Evolutionary conservation across 257 asterid genomes (phyloP), one percentile per base, ranked within the genome.

Genomic region (Fraxinus cuspidata): DNA sequence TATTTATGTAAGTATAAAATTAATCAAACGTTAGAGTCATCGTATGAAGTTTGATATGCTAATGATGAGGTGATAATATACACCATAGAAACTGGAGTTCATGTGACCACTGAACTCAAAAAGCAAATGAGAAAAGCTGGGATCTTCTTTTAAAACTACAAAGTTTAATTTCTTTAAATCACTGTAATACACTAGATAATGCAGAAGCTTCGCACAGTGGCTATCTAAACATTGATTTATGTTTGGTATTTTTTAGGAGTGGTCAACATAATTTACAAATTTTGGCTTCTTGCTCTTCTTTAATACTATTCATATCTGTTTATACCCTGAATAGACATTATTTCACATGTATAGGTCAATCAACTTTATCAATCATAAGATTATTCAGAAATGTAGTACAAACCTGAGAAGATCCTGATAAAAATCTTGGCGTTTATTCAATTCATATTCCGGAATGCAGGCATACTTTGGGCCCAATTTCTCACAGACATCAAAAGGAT

Each of bases 321-420:
- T 15, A 12, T 3, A 49, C 58, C 58, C 21, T 49, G 21, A 49
- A 49, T 49, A 11, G 7, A 7, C 1, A 35, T 56, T n/a, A n/a
- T 56, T n/a, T 56, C 65, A 18, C 27, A 56, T 18, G 27, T 18
- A 56, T 2, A 56, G 28, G 3, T n/a, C 12, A 56, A 53, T n/a
- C 65, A n/a, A 56, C 25, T n/a, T 56, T n/a, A 6, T n/a, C 27
- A 68, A 47, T 64, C 70, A 37, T 69, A 37, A 68, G 28, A 74
- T 34, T 23, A 79, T 40, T 73, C 69, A 32, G 37, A 73, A 76
- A 74, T 72, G 53, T 25, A 75, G n/a, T 27, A 71, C 81, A 51
- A 82, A 93, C 99, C 97, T 96, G 80, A 96, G 91, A 80, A 93
- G 96, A 87, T 96, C 99, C 74, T 56, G 88, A 80, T 88, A 96